These are phyloP conservation scores for Gloeophyllum trabeum DNA, from an alignment of 768 basidiomycete species.

Conservation along the genomic window DNA sequence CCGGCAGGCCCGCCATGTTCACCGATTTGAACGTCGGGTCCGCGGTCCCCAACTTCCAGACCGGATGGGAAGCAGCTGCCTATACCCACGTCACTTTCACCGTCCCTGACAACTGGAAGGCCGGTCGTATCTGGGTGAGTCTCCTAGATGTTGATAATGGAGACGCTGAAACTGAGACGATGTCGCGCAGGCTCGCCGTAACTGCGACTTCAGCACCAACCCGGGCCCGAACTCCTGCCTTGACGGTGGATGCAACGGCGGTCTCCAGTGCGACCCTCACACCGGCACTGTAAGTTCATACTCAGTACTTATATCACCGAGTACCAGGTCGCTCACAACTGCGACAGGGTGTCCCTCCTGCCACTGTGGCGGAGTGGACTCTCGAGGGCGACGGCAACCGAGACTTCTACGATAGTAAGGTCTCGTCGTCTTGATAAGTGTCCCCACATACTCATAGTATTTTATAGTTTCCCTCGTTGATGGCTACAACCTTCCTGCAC, in stretches of 20 bases:
- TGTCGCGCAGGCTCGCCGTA: conserved; percentile 34
- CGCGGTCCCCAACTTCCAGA: conserved; percentile 16
- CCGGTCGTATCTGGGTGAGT: conserved; percentile 26
- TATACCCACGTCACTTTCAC: conserved; percentile 17
- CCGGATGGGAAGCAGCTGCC: conserved; percentile 20
- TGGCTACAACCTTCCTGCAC: conserved; percentile 12
- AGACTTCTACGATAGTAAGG: conserved; percentile 13
- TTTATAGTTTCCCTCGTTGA: conserved; percentile 11
- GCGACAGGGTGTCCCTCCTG: conserved; percentile 19
- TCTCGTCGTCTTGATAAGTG: neutral
- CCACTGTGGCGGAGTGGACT: conserved; percentile 21
- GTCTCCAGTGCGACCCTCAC: conserved; percentile 39
- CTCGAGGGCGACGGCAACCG: conserved; percentile 5
- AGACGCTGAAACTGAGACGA: too few species aligned
- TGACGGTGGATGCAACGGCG: conserved; percentile 61
- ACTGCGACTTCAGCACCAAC: conserved; percentile 48
- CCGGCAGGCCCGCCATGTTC: conserved; percentile 20
- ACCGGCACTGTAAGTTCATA: conserved; percentile 33
- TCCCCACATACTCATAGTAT: neutral
- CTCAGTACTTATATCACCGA: too few species aligned
- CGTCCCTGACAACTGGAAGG: conserved; percentile 27
- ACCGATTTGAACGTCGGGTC: conserved; percentile 21
- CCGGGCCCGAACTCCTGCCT: conserved; percentile 48
- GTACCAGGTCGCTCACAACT: too few species aligned
- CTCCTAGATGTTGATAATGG: too few species aligned